These are phyloP conservation scores for Paraphoma chrysanthemicola DNA, from an alignment of 2,329 filamentous ascomycete species.

Conservation along the genomic window DNA sequence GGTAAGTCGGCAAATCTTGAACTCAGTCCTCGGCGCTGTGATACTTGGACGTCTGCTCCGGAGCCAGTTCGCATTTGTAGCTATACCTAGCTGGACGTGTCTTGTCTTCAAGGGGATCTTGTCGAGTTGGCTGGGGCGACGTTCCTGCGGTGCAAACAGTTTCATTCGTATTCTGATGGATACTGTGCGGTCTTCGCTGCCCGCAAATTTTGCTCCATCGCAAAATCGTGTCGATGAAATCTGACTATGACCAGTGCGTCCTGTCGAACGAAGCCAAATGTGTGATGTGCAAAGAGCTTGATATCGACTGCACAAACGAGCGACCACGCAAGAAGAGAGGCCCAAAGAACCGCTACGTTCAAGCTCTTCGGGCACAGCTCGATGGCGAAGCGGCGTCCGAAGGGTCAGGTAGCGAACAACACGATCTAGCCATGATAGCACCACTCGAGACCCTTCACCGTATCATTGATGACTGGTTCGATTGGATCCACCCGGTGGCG, in stretches of 20 bases:
- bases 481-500: slow-evolving; percentile 27
- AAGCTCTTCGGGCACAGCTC: slow-evolving; percentile 11
- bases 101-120: not conserved
- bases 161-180: no score
- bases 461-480: slow-evolving; percentile 26
- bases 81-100: not conserved
- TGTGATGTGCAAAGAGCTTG: slow-evolving; percentile 16
- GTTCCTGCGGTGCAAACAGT: no score
- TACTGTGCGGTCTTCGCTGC: no score
- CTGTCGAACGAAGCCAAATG: slow-evolving; percentile 7
- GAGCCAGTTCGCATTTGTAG: no score
- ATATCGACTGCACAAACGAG: slow-evolving; percentile 20
- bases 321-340: slow-evolving; percentile 26
- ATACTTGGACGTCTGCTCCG: no score
- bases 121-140: not conserved
- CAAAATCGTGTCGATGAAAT: not conserved
- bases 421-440: slow-evolving; percentile 12
- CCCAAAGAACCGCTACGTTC: slow-evolving; percentile 24
- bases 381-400: not conserved
- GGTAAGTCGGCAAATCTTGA: slow-evolving; percentile 7
- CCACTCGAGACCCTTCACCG: slow-evolving; percentile 10
- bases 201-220: no score
- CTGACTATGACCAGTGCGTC: slow-evolving; percentile 12
- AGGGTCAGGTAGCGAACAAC: not conserved
- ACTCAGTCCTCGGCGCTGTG: not conserved